Evolutionary conservation across 805 yeast species (phyloP), one percentile per base, ranked within the genome.

Genomic region (Allodekkera sacchari): DNA sequence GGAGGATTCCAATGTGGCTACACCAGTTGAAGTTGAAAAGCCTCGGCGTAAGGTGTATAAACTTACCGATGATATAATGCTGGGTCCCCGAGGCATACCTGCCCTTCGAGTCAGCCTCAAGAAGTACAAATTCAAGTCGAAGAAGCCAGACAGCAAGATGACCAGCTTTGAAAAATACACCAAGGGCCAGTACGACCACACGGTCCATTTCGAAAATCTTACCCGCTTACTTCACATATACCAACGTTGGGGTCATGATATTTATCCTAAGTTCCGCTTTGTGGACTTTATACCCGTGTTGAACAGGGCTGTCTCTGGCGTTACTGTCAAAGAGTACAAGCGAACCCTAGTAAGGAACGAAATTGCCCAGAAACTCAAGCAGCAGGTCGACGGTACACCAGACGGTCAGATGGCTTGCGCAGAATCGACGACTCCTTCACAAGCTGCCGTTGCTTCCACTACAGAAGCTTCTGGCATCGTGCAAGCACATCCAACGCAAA

Each of bases 201-300:
- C 71, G 11, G 60, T 65, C 38, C 77, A 73, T 43, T 59, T 57
- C 34, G 58, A 66, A 21, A 76, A 74, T 49, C 49, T 75, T 33
- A 52, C 64, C 7, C 55, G 63, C 21, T 50, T 82, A 6, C 50
- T 80, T 6, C 64, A 65, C 19, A 61, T 68, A 22, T 82, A 79
- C 50, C 85, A 80, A 53, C 45, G 76, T 21, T 82, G 89, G 88
- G 85, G 80, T 1, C 89, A 82, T 51, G 61, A 68, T 15, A 45
- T 85, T 23, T 84, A 69, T 48, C 94, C 96, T 4, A 82, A 80
- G 57, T 84, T 92, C 11, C 77, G 72, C 39, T 83, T 87, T 42
- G 61, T 63, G 28, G 94, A 83, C 51, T 77, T 87, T 45, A 56
- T 80, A 1, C 61, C 64, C 16, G 54, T 79, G 42, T 54, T 77